Evolutionary conservation across 371 early-diverging fungal genomes (phyloP), one percentile per base, ranked within the genome.

Genomic region (Capillidium heterosporum): DNA sequence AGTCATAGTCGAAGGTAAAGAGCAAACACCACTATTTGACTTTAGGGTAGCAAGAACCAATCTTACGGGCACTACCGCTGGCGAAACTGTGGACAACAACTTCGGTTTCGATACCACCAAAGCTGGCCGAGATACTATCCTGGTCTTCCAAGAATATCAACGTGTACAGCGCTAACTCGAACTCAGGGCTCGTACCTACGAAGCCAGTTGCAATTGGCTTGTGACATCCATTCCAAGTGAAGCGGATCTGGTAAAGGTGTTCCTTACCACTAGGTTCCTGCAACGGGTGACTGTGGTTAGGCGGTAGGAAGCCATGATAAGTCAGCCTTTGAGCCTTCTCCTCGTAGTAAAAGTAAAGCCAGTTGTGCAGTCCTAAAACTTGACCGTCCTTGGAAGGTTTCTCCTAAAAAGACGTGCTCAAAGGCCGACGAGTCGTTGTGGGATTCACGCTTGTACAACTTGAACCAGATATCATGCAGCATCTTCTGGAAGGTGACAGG

Each of bases 291-390:
- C 40, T 40, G 15, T 42, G 49, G n/a, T 59, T 50, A 19, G 75
- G 73, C 1, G 56, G 29, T 41, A 76, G 65, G 32, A 50, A 70
- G 11, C 75, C 75, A n/a, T 64, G 57, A 57, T 73, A 76, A 48
- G 70, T 64, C 19, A 69, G 62, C 10, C 54, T 47, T 3, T 71
- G 65, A 1, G 59, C 56, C 48, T 60, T 57, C 52, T 76, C 76
- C 44, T 71, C 68, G 28, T 67, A 41, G 24, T 61, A 63, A 43
- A 73, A 62, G 27, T 51, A 62, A 49, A 76, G 51, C 76, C 76
- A 76, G 61, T 76, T 76, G 54, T 76, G 76, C 58, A 76, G 70
- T 13, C 75, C 75, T 47, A 71, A 55, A 21, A 72, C 69, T 51
- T 70, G 56, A 4, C 56, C 62, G 40, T 61, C 19, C 23, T 64